Base-by-base conservation (phyloP, 768 basidiomycete species). In the Harrya chromipes region DNA sequence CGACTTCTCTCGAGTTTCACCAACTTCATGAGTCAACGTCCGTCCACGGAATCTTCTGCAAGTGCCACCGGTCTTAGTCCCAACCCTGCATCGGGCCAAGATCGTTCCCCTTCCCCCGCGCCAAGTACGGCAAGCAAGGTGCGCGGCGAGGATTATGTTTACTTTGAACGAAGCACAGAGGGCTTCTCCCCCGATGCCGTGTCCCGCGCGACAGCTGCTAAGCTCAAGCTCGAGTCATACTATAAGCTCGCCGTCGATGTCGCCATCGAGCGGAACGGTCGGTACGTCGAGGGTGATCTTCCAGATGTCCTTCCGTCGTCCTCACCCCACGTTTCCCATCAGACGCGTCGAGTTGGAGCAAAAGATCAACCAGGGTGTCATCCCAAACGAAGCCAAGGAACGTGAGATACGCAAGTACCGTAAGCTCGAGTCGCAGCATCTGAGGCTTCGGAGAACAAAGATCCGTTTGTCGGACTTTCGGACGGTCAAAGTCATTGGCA, bases 211-310 rank as follows among this genome's bases (percentile, higher is more conserved):
- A 95, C 92, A 41, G 90, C 89, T 21, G 93, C 94, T 17, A 97
- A 97, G 67, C 82, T 97, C 68, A 97, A 97, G 71, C 84, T 99
- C 48, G 94, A 95, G 70, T 90, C 94, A 40, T 97, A 86, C 74
- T 99, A 99, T 78, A 97, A 97, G 71, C 88, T 97, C 50, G 93
- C 94, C 5, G 95, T 99, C 29, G 94, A 98, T 67, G 81, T 91
- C 54, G 95, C 95, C 41, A 95, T 99, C 55, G 94, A 94, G 67
- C 78, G 95, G 50, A 97, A 97, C 70, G 86, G 87, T 43, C 82
- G 95, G 94, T 95, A 61, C 46, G 66, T 62, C 49, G 31, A 29
- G 6, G 39, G 39, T 54, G 38, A 42, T 51, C 39, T 4, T 31
- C 26, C 44, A 23, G 11, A 33, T 26, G 17, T 11, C 23, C 26